These are phyloP conservation scores for Amphicarpaea edgeworthii DNA, from an alignment of 306 rosid genomes.

Conservation along the genomic window DNA sequence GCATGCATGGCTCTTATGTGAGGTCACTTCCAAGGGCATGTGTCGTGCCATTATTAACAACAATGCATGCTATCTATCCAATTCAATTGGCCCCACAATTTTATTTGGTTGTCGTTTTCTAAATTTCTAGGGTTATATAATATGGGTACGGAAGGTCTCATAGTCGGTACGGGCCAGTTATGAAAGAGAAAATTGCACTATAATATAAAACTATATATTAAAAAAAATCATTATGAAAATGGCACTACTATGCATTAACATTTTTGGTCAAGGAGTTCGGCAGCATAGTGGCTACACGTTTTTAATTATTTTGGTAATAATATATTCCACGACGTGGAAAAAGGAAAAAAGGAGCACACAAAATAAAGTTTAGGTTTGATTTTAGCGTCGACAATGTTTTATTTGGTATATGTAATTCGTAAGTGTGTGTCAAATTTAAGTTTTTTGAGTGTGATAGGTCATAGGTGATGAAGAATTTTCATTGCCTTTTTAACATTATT, in stretches of 20 bases:
- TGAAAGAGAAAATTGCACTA: conserved; percentile 36
- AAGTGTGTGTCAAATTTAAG: neutral
- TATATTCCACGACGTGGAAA: neutral
- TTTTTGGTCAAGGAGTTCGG: conserved; percentile 37
- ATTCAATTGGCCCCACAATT: conserved; percentile 47
- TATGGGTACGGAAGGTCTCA: conserved; percentile 65
- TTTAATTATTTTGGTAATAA: neutral
- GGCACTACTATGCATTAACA: conserved; percentile 23
- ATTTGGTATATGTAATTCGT: conserved; percentile 16
- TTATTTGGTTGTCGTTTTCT: conserved; percentile 49
- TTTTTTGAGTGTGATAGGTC: neutral
- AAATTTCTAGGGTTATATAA: neutral
- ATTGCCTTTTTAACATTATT: neutral
- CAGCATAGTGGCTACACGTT: neutral
- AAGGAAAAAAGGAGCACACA: neutral
- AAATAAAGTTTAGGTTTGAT: conserved; percentile 1
- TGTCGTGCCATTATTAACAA: neutral
- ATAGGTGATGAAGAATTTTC: conserved; percentile 9
- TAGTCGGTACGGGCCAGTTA: conserved; percentile 71
- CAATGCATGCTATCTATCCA: conserved; percentile 4
- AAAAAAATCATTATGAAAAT: conserved; percentile 15
- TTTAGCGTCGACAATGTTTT: neutral
- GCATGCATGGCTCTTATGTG: conserved; percentile 49
- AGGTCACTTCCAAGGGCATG: conserved; percentile 34
- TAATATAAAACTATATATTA: neutral